Base-by-base conservation (phyloP, 345 rosid genomes). In the Durio zibethinus region DNA sequence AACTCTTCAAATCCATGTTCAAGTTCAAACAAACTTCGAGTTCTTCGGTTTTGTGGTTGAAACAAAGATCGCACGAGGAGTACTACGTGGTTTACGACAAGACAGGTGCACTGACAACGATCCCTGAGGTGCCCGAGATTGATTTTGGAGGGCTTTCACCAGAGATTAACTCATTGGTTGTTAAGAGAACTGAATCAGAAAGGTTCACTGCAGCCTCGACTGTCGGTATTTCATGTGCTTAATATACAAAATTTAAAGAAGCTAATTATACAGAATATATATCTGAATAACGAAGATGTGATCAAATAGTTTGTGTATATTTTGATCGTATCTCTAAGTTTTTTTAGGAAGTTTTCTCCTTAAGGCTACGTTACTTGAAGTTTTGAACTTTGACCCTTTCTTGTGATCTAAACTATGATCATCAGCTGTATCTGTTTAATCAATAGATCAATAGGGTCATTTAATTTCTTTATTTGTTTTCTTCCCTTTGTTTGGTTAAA, bases 51-150 rank as follows among this genome's bases (percentile, higher is more conserved):
- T 47, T 83, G 16, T 76, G 84, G 73, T 14, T 80, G 71, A 73
- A 27, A 25, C 85, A 75, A 18, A 79, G 78, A 35, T 61, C 83
- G 1, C 76, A 54, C n/a, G 84, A 80, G 35, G 87, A 87, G 27
- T 79, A 83, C 86, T 83, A 73, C 77, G 84, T 85, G 21, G 82
- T 87, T 77, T 90, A 83, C 16, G 97, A 92, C 47, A 94, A 89
- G 76, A 80, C 88, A 3, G 92, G 91, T 0, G 88, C 91, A 48
- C 92, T 94, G 6, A 86, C 97, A 14, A 94, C 98, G 33, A 94
- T 94, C 9, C 97, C 93, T 5, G 97, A 94, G 82, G 91, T 79
- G 0, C 90, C 96, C 45, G 98, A 91, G 92, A 83, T 86, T 4
- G 93, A 87, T 29, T 80, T 88, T 29, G 88, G 85, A 29, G 86